These are phyloP conservation scores for Simmondsia chinensis DNA, from an alignment of 148 eudicot species.

Conservation along the genomic window DNA sequence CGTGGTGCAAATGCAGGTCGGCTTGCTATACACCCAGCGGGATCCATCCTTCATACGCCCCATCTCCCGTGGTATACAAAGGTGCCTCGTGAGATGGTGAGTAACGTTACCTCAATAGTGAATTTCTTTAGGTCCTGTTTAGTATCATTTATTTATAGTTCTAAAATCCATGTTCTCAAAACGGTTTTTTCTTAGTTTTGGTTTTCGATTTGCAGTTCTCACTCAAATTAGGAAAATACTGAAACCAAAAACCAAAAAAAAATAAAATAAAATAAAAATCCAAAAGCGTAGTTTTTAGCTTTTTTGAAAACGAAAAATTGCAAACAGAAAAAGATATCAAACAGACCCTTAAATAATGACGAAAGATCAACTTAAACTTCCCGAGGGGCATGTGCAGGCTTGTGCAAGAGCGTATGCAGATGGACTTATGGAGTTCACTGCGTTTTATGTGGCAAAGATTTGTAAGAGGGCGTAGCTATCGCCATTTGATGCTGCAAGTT, in stretches of 20 bases:
- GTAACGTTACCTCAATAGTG: constrained; percentile 4
- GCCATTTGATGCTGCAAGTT: constrained; percentile 74
- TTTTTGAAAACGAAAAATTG: background rate
- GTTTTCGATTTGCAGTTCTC: too few relatives aligned
- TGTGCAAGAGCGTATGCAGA: constrained; percentile 66
- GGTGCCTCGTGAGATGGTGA: constrained; percentile 98
- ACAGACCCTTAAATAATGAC: background rate
- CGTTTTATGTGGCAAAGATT: constrained; percentile 64
- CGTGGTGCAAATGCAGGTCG: constrained; percentile 44
- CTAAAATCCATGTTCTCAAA: background rate
- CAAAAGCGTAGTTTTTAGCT: too few relatives aligned
- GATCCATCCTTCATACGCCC: constrained; percentile 94
- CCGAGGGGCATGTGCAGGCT: constrained; percentile 44
- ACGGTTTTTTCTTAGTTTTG: too few relatives aligned
- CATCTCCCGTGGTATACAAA: constrained; percentile 62
- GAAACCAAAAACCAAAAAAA: too few relatives aligned
- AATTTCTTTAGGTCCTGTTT: too few relatives aligned
- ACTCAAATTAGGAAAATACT: too few relatives aligned
- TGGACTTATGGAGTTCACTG: constrained; percentile 33
- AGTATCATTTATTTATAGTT: background rate
- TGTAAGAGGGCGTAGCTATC: constrained; percentile 85
- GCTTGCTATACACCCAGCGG: constrained; percentile 77
- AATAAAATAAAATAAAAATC: too few relatives aligned
- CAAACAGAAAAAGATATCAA: background rate
- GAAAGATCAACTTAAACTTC: constrained; percentile 16